Evolutionary conservation across 2,329 filamentous ascomycete genomes (phyloP).

Genomic region (Clarireedia paspali): DNA sequence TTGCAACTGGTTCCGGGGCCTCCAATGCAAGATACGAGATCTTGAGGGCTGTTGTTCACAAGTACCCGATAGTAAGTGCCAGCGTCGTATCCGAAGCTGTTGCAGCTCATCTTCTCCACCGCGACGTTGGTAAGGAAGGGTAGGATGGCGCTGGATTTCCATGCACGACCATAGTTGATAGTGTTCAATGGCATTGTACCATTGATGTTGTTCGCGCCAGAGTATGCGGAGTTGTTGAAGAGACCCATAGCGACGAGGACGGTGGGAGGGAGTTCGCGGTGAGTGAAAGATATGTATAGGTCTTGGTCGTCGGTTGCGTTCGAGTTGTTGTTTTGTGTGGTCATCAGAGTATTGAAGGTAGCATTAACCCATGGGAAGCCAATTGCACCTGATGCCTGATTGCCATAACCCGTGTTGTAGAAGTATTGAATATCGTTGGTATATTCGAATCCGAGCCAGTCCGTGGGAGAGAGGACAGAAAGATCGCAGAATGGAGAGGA

Average conservation of each 20-base stretch:
- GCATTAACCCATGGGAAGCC: conserved; percentile 47
- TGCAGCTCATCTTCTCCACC: conserved; percentile 45
- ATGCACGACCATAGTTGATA: conserved; percentile 42
- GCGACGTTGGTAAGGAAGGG: conserved; percentile 46
- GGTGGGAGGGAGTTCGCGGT: conserved; percentile 45
- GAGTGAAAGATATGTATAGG: conserved; percentile 47
- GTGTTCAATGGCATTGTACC: conserved; percentile 40
- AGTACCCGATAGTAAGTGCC: conserved; percentile 41
- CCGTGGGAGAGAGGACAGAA: conserved; percentile 36
- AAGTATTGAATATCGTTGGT: conserved; percentile 42
- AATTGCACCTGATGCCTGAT: conserved; percentile 36
- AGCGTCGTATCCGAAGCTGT: conserved; percentile 38
- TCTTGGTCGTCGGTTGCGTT: conserved; percentile 34
- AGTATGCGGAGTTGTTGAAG: conserved; percentile 45
- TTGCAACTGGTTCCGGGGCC: conserved; percentile 41
- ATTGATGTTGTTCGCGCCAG: conserved; percentile 39
- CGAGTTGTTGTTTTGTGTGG: conserved; percentile 25
- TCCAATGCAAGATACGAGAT: conserved; percentile 38
- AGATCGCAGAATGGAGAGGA: conserved; percentile 40
- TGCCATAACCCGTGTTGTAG: conserved; percentile 46
- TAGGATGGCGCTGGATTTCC: conserved; percentile 44
- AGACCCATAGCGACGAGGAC: conserved; percentile 46
- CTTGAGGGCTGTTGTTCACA: conserved; percentile 43
- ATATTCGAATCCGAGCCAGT: conserved; percentile 43
- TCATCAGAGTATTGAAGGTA: conserved; percentile 34